phyloP scores from a whole-genome alignment of 2,329 filamentous ascomycete genomes.

The Neoascochyta sp. region DNA sequence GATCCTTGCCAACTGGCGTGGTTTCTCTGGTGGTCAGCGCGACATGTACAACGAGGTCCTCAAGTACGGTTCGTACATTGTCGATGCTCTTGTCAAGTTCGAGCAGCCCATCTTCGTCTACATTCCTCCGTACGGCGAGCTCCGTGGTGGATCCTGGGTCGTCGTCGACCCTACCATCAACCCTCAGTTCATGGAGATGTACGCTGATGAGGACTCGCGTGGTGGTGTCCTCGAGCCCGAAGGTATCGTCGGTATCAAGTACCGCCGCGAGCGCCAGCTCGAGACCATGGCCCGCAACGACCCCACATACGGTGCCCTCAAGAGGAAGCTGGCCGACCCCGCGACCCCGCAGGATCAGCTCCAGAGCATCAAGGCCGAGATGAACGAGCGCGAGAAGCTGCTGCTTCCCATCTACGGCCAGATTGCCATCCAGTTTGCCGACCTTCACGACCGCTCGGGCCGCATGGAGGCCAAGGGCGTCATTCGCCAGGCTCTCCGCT shows the following conservation, averaged over 20 bases:
- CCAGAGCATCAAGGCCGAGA: conserved; percentile 75
- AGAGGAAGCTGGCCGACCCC: conserved; percentile 69
- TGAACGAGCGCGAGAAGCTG: conserved; percentile 79
- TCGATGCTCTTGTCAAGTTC: conserved; percentile 96
- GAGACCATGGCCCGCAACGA: conserved; percentile 96
- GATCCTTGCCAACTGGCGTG: conserved; percentile 99
- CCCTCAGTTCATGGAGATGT: conserved; percentile 97
- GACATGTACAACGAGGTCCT: conserved; percentile 99
- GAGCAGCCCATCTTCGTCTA: conserved; percentile 99
- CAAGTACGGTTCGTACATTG: conserved; percentile 99
- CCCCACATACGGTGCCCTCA: conserved; percentile 74
- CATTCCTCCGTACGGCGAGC: conserved; percentile 93
- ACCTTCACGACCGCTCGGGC: conserved; percentile 92
- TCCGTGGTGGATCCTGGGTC: conserved; percentile 98
- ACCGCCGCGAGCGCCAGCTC: conserved; percentile 93
- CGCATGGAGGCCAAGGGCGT: conserved; percentile 98
- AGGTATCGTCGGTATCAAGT: conserved; percentile 98
- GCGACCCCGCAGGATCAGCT: conserved; percentile 69
- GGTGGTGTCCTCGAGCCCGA: conserved; percentile 97
- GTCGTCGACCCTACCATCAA: conserved; percentile 99
- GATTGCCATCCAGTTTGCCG: conserved; percentile 94
- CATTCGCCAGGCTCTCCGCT: conserved; percentile 78
- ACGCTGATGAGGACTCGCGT: conserved; percentile 89
- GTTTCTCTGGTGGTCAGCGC: conserved; percentile 98
- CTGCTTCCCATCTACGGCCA: conserved; percentile 91